Base-by-base conservation (phyloP, 805 yeast species). In the Pichia insulana region DNA sequence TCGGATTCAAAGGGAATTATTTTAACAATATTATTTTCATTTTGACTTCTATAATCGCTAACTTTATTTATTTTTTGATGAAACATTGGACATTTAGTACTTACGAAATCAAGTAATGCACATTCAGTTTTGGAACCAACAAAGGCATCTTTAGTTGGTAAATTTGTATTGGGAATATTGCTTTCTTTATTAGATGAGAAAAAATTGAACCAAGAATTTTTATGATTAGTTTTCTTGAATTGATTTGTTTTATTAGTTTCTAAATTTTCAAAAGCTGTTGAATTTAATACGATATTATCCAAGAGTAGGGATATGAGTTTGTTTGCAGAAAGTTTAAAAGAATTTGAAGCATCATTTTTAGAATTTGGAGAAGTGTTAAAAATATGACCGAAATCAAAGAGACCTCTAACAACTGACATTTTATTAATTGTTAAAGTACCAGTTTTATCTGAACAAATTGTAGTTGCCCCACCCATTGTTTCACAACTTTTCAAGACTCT, bases 391-490 rank as follows among this genome's bases (percentile, higher is more conserved):
- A 63, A 61, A 9, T 92, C 94, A 27, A 88, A 56, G 20, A 74
- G 65, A 3, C 92, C 95, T 43, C 72, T 74, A 10, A 88, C 96
- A 6, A 92, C 88, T 31, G 87, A 76, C 99, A 92, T 92, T 55
- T 71, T 73, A 61, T 92, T 92, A 60, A 88, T 95, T 2, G 99
- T 92, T 44, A 92, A 71, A 11, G 99, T 92, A 46, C 98, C 98
- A 1, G 98, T 92, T 62, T 92, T 90, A 66, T 92, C 98, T 0
- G 97, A 88, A 63, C 98, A 92, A 40, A 92, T 73, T 4, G 96
- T 92, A 12, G 97, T 92, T 2, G 97, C 98, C 37, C 95, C 87
- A 34, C 99, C 98, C 97, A 92, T 90, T 15, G 96, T 92, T 64
- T 92, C 99, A 72, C 98, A 92, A 36, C 95, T 81, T 56, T 80